Percentiles rank a stretch among this genome's conserved stretches.
phyloP scores from a whole-genome alignment of 1,139 yeast species.

The Diutina ranongensis region DNA sequence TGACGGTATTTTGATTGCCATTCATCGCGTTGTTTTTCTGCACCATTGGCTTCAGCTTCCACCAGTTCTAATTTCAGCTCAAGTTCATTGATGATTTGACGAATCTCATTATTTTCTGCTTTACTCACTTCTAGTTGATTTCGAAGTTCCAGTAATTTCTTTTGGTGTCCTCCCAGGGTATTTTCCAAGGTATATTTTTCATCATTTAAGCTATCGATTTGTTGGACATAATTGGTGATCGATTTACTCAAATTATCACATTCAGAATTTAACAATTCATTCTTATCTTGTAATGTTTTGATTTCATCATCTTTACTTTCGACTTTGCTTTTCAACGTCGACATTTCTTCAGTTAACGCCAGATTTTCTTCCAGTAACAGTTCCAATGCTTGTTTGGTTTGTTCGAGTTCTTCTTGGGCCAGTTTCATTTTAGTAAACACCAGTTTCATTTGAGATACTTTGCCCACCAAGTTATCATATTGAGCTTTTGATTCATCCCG shows the following conservation, averaged over 20 bases:
- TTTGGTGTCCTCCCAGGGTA: constrained; percentile 20
- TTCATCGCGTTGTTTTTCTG: background rate
- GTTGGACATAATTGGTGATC: constrained; percentile 34
- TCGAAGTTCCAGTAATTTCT: constrained; percentile 35
- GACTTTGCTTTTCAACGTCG: background rate
- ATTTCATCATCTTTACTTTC: constrained; percentile 9
- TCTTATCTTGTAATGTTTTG: constrained; percentile 35
- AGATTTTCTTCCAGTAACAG: constrained; percentile 20
- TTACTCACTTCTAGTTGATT: constrained; percentile 19
- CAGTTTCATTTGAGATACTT: constrained; percentile 71
- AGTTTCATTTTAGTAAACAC: constrained; percentile 67
- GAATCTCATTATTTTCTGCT: constrained; percentile 10
- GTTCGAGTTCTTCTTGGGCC: constrained; percentile 60
- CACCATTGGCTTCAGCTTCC: constrained; percentile 3
- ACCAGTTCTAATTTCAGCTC: constrained; percentile 12
- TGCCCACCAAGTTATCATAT: constrained; percentile 63
- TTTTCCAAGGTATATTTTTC: constrained; percentile 38
- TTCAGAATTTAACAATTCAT: constrained; percentile 48
- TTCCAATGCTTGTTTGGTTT: constrained; percentile 31
- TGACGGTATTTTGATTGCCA: background rate
- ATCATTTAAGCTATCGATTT: constrained; percentile 29
- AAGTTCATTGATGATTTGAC: constrained; percentile 9
- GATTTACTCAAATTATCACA: constrained; percentile 51
- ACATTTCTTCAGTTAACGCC: constrained; percentile 11
- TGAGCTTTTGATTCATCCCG: constrained; percentile 59